Percentiles rank a stretch among this genome's conserved stretches.
Conservation (phyloP, 495 filamentous ascomycete species). For the Penicillium pancosmium region DNA sequence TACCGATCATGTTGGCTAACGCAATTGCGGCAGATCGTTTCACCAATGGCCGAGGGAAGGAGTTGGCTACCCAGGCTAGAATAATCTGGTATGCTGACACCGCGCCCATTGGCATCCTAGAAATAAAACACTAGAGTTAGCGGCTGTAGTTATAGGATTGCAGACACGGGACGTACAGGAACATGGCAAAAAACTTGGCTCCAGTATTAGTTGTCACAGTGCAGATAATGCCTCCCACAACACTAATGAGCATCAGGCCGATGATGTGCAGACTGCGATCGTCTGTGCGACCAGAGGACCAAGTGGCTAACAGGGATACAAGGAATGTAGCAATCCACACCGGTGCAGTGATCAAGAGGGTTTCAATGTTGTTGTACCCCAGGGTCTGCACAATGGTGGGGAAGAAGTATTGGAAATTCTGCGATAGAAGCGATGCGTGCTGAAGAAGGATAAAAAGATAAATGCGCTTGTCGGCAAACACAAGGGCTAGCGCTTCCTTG, state of each 20-base stretch:
- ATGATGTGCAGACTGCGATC: conserved; percentile 77
- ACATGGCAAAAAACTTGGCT: conserved; percentile 76
- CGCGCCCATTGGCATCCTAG: conserved; percentile 58
- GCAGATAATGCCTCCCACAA: conserved; percentile 71
- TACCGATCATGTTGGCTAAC: conserved; percentile 75
- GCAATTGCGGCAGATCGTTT: conserved; percentile 68
- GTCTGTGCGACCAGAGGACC: conserved; percentile 73
- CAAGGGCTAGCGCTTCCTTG: conserved; percentile 30
- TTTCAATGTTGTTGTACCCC: conserved; percentile 62
- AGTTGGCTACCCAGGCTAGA: conserved; percentile 78
- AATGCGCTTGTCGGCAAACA: conserved; percentile 39
- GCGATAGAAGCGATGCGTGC: conserved; percentile 38
- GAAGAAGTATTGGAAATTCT: conserved; percentile 81
- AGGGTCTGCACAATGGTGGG: conserved; percentile 77
- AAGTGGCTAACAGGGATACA: conserved; percentile 69
- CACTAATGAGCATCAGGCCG: conserved; percentile 63
- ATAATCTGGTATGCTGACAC: conserved; percentile 60
- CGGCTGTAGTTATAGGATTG: neutral
- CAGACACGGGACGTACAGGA: conserved; percentile 46
- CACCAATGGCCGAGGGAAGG: conserved; percentile 74
- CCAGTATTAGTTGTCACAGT: conserved; percentile 64
- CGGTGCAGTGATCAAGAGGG: conserved; percentile 75
- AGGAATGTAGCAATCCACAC: conserved; percentile 75
- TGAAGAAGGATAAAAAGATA: conserved; percentile 42
- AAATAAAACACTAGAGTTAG: conserved; percentile 3